phyloP scores from a whole-genome alignment of 2,329 filamentous ascomycete genomes.

The Colletotrichum echinochloae region DNA sequence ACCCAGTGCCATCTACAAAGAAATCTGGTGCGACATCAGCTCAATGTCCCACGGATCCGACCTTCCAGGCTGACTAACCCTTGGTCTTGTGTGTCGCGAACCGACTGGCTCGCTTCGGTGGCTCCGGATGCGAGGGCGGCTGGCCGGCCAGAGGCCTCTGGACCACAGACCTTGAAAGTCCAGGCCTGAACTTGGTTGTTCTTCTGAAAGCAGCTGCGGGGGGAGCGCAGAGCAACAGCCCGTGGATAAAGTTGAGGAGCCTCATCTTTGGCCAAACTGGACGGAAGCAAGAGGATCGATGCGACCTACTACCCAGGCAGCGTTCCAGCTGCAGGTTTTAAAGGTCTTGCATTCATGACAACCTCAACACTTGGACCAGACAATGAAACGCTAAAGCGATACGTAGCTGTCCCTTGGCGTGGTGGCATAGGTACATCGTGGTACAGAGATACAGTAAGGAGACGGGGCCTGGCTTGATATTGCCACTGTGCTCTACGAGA shows the following conservation, averaged over 20 bases:
- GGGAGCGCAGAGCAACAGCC: slow-evolving; percentile 19
- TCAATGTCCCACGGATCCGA: not conserved
- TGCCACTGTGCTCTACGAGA: not conserved
- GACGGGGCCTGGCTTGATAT: not conserved
- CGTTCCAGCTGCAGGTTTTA: slow-evolving; percentile 2
- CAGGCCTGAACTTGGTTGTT: not conserved
- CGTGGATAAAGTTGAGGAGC: slow-evolving; percentile 7
- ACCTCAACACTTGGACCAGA: not conserved
- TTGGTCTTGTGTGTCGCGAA: slow-evolving; percentile 42
- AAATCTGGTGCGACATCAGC: slow-evolving; percentile 51
- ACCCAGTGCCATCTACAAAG: slow-evolving; percentile 70
- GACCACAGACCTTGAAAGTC: not conserved
- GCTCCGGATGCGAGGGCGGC: slow-evolving; percentile 20
- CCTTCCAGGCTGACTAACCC: slow-evolving; percentile 32
- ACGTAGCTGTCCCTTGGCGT: not conserved
- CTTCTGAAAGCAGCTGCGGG: slow-evolving; percentile 9
- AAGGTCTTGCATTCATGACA: slow-evolving; percentile 2
- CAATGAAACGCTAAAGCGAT: not conserved
- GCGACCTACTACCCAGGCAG: too few relatives aligned
- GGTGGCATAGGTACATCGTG: not conserved
- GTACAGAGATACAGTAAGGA: not conserved
- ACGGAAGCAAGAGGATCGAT: not conserved
- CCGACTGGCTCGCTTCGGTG: slow-evolving; percentile 9
- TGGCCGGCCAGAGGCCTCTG: slow-evolving; percentile 2
- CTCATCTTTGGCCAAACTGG: slow-evolving; percentile 10